Conservation (phyloP, 2,329 filamentous ascomycete species). For the Gnomoniopsis smithogilvyi region DNA sequence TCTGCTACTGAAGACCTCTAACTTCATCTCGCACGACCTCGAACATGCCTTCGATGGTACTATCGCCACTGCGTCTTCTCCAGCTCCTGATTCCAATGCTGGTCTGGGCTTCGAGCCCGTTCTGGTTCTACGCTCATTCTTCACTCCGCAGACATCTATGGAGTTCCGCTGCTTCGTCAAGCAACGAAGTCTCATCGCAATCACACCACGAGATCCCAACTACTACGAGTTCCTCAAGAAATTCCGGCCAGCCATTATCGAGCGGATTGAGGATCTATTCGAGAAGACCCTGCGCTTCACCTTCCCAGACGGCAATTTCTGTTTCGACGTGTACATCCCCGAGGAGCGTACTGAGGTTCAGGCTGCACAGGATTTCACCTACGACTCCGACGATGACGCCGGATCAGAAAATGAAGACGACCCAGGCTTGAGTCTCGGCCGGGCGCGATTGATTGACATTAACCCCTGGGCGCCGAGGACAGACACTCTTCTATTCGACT, state of each 20-base stretch:
- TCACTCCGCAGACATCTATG: conserved; percentile 82
- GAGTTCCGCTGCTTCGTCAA: conserved; percentile 97
- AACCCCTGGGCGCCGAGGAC: conserved; percentile 92
- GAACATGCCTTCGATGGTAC: conserved; percentile 86
- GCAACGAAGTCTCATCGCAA: conserved; percentile 71
- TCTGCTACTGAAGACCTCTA: conserved; percentile 87
- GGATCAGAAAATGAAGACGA: conserved; percentile 41
- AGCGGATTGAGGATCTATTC: conserved; percentile 75
- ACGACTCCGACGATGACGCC: conserved; percentile 32
- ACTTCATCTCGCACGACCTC: conserved; percentile 91
- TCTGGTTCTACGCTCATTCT: conserved; percentile 83
- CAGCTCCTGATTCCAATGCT: conserved; percentile 21
- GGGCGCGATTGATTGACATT: conserved; percentile 85
- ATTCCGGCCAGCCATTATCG: conserved; percentile 63
- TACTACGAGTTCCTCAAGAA: conserved; percentile 76
- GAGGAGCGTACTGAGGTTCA: conserved; percentile 35
- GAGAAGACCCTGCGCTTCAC: conserved; percentile 67
- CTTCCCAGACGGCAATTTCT: conserved; percentile 81
- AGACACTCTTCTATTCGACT: conserved; percentile 84
- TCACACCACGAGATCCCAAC: conserved; percentile 87
- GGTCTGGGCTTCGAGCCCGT: conserved; percentile 62
- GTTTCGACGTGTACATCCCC: conserved; percentile 91
- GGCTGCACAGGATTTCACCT: conserved; percentile 23
- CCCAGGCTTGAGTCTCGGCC: conserved; percentile 57
- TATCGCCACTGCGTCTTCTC: conserved; percentile 36